A percentile compares a stretch with the other conserved stretches of the same genome.
These are phyloP conservation scores for Dipodascopsis uninucleata DNA, from an alignment of 805 yeast species.

Conservation along the genomic window DNA sequence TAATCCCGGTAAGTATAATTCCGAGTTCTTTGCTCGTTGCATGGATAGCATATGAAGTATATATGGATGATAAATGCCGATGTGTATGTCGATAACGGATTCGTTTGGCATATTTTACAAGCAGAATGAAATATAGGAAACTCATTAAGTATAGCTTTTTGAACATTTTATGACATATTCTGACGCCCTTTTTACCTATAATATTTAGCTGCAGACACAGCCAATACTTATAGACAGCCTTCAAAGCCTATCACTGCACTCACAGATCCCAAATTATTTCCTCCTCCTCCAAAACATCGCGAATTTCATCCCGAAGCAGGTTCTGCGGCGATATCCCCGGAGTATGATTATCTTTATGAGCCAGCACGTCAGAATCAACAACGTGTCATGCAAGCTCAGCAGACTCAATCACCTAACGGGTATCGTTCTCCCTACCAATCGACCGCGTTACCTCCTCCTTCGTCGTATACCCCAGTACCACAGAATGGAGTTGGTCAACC, in stretches of 20 bases:
- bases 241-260: conserved; percentile 33
- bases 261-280: conserved; percentile 39
- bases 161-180: too few relatives aligned
- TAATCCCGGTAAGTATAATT: neutral
- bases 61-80: too few relatives aligned
- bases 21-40: too few relatives aligned
- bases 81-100: too few relatives aligned
- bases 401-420: conserved; percentile 2
- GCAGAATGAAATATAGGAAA: too few relatives aligned
- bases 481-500: conserved; percentile 7
- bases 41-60: too few relatives aligned
- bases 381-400: conserved; percentile 5
- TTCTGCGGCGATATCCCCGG: conserved; percentile 22
- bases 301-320: conserved; percentile 36
- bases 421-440: conserved; percentile 6
- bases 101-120: too few relatives aligned
- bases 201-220: too few relatives aligned
- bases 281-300: conserved; percentile 47
- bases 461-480: conserved; percentile 9
- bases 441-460: neutral
- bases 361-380: conserved; percentile 27
- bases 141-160: too few relatives aligned
- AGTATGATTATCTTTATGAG: conserved; percentile 19
- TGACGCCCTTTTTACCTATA: too few relatives aligned
- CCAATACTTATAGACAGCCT: too few relatives aligned